These are phyloP conservation scores for Saitozyma sp. DNA, from an alignment of 768 basidiomycete genomes.

Conservation along the genomic window DNA sequence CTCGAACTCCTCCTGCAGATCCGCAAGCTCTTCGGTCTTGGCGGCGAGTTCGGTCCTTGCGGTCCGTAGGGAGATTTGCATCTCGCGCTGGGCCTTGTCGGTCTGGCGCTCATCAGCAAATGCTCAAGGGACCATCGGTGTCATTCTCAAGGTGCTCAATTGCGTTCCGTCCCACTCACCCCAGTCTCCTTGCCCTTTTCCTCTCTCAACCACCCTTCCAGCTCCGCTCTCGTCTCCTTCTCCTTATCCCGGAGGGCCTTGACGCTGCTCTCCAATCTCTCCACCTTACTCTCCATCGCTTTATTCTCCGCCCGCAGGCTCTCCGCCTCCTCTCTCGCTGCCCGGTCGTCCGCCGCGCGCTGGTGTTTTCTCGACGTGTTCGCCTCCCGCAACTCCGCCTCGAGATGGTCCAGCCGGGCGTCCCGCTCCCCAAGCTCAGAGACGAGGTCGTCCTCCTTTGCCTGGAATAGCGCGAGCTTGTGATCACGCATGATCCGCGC, in stretches of 20 bases:
- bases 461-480: conserved; percentile 40
- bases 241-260: conserved; percentile 27
- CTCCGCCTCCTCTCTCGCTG: background rate
- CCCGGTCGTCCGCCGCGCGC: no score
- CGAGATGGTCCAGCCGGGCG: conserved; percentile 20
- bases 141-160: no score
- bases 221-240: conserved; percentile 26
- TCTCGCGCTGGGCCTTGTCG: conserved; percentile 32
- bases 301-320: conserved; percentile 8
- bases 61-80: conserved; percentile 22
- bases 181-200: conserved; percentile 29
- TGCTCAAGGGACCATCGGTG: background rate
- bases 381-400: conserved; percentile 16
- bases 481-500: conserved; percentile 43
- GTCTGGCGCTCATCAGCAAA: conserved; percentile 2
- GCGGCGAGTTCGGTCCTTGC: conserved; percentile 26
- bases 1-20: conserved; percentile 33
- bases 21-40: conserved; percentile 29
- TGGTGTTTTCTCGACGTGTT: no score
- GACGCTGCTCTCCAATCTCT: conserved; percentile 27
- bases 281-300: conserved; percentile 21
- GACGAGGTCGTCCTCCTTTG: conserved; percentile 34
- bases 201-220: conserved; percentile 24
- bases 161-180: conserved; percentile 13
- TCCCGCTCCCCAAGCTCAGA: conserved; percentile 35